Base-by-base conservation (phyloP, 2,329 filamentous ascomycete species). In the Lomentospora prolificans region DNA sequence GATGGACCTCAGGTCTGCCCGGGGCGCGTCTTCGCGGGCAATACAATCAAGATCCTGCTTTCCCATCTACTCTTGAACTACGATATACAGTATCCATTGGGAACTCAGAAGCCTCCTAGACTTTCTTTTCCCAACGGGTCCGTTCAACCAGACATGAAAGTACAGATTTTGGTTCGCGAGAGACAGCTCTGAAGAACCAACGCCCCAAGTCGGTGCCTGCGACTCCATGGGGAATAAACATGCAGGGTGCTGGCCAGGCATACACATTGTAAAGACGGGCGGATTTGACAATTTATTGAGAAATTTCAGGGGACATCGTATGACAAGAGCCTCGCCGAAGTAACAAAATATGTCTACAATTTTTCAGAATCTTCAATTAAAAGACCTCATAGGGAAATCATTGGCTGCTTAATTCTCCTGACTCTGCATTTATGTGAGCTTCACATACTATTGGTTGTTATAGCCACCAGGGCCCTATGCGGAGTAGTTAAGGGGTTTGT, bases 1-100 rank as follows among this genome's bases (percentile, higher is more conserved):
- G 62, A 61, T 33, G 64, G 63, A 8, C 44, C 59, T 2, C 64
- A 66, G 50, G 64, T 60, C 2, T 66, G 64, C 50, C 62, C 61
- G 0, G 61, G 61, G 1, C 50, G 64, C 3, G 33, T 59, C 5
- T 65, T 64, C 56, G 64, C 64, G 4, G 52, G 25, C 1, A 65
- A 60, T 30, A 61, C 62, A 0, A 54, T 65, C 36, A 66, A 66
- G 56, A 58, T 65, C 9, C 19, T 60, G 10, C 41, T 66, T 12
- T 53, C 60, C 9, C 56, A 65, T 22, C 24, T 64, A 10, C 22
- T 65, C 14, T 33, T 59, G 36, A 61, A 64, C n/a, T 66, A 65
- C 27, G 62, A 65, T 17, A 50, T 62, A 51, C 57, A 51, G 22
- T 55, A 31, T 4, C 52, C 53, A n/a, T 41, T 31, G 53, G 51